Base-by-base conservation (phyloP, 345 rosid genomes). In the Brassica juncea region DNA sequence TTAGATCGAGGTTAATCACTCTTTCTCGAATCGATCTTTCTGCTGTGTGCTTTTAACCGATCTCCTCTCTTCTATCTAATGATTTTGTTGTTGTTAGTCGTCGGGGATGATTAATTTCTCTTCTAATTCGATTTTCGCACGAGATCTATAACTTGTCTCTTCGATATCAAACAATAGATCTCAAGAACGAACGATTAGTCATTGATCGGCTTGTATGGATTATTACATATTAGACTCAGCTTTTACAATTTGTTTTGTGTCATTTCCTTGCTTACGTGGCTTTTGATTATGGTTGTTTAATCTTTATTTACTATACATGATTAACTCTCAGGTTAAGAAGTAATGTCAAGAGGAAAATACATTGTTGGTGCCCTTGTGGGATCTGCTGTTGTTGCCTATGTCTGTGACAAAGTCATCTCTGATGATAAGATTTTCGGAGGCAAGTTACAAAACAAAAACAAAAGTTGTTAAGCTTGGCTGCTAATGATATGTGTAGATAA, bases 401-500 rank as follows among this genome's bases (percentile, higher is more conserved):
- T 75, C 0, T 86, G 77, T 47, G 99, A 94, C 84, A 68, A 15
- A 31, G 57, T 86, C 55, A 15, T 91, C 15, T 71, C 99, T 6
- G 91, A 86, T 66, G 57, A 77, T 76, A 94, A 94, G 89, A 62
- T 94, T 23, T 94, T 94, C 81, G 98, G 99, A 84, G 99, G 83
- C 44, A 76, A 76, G 77, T 81, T 30, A 49, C 5, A 14, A 10
- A 12, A n/a, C 2, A n/a, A 52, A n/a, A 11, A 52, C 58, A 52
- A 16, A 21, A 31, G 2, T 3, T 68, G 2, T 1, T 12, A 55
- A 65, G 1, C 11, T 14, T 74, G 14, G 79, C 10, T 66, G 65
- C 15, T 64, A 12, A 31, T 59, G 28, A 49, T 49, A 23, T 60
- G n/a, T 4, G 3, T 15, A 19, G 0, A 4, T 11, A 19, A 19